These are phyloP conservation scores for Ambispora gerdemannii DNA, from an alignment of 192 early-diverging fungal genomes.

Conservation along the genomic window DNA sequence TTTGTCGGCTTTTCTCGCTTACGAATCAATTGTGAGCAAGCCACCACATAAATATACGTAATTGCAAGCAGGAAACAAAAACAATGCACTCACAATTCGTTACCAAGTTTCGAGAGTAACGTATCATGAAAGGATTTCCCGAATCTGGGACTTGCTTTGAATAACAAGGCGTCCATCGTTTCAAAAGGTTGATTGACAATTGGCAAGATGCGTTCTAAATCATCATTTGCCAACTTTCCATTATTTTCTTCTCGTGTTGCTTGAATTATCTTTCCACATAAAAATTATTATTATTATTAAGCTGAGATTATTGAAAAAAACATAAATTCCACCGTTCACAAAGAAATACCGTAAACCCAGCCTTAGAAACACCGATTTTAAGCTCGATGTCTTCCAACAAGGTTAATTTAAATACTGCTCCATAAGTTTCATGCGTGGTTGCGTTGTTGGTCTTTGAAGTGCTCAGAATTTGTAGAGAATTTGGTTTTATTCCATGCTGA, in stretches of 20 bases:
- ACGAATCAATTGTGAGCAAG: too few relatives aligned
- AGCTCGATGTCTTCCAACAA: background rate
- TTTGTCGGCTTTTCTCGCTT: too few relatives aligned
- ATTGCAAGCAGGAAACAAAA: too few relatives aligned
- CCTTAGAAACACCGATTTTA: background rate
- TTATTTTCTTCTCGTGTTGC: background rate
- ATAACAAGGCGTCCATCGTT: conserved; percentile 40
- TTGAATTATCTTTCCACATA: background rate
- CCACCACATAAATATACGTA: too few relatives aligned
- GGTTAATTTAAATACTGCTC: background rate
- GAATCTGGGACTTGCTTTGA: conserved; percentile 35
- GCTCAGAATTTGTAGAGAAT: background rate
- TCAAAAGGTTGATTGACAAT: conserved; percentile 32
- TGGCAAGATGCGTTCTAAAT: conserved; percentile 7
- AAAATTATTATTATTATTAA: background rate
- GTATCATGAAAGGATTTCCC: conserved; percentile 35
- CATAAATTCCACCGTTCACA: background rate
- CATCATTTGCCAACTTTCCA: background rate
- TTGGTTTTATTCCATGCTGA: background rate
- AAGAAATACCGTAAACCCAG: background rate
- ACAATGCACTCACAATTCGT: too few relatives aligned
- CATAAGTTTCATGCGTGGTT: too few relatives aligned
- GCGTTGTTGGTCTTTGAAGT: background rate
- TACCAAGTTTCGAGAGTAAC: conserved; percentile 34
- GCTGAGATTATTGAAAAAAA: background rate